These are phyloP conservation scores for Entomortierella parvispora DNA, from an alignment of 192 early-diverging fungal species.

Conservation along the genomic window DNA sequence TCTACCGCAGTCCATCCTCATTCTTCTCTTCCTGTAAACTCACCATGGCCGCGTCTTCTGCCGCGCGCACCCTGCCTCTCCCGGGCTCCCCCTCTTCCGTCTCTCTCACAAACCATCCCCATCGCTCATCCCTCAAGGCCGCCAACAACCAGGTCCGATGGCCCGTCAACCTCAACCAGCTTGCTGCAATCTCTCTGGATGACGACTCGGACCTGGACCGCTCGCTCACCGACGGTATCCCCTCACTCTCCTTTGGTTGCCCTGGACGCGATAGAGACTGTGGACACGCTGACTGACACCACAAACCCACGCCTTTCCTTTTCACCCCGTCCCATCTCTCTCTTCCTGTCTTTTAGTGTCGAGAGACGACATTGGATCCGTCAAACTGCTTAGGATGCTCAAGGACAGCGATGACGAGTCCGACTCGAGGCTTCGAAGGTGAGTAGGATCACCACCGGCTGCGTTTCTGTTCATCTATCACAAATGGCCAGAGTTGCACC, in stretches of 20 bases:
- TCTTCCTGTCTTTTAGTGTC: conserved; percentile 1
- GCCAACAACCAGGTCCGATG: conserved; percentile 30
- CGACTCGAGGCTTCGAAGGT: conserved; percentile 31
- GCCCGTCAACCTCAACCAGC: conserved; percentile 51
- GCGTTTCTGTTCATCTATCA: background rate
- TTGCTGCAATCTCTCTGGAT: conserved; percentile 45
- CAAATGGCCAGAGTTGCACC: too few species aligned
- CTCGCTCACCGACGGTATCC: conserved; percentile 36
- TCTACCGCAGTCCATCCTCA: background rate
- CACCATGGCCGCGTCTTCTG: background rate
- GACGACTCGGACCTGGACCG: conserved; percentile 52
- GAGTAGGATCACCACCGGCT: background rate
- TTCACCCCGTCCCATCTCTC: background rate
- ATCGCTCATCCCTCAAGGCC: conserved; percentile 31
- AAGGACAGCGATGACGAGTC: conserved; percentile 53
- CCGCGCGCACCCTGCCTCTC: background rate
- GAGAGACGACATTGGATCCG: conserved; percentile 39
- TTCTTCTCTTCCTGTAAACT: background rate
- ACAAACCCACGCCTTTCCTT: background rate
- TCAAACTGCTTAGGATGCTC: conserved; percentile 35
- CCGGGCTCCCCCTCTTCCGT: background rate
- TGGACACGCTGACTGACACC: background rate
- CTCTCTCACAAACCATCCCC: conserved; percentile 10
- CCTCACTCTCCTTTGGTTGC: background rate
- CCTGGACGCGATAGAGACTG: background rate